These are phyloP conservation scores for Stipa capillata DNA, from an alignment of 176 grass and related monocot species.

Conservation along the genomic window DNA sequence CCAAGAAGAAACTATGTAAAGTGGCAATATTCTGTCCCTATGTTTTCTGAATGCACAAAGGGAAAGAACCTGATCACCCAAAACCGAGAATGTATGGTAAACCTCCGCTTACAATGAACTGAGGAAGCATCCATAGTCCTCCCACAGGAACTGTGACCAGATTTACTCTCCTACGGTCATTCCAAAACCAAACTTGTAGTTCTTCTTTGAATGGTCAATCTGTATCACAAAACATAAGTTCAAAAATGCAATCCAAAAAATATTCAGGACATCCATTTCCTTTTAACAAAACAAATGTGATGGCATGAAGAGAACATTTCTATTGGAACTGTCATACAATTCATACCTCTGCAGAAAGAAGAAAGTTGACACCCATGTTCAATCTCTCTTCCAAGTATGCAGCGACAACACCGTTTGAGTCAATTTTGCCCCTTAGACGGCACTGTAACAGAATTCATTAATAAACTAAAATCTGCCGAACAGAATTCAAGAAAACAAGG, in stretches of 20 bases:
- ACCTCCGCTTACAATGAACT: not conserved
- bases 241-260: not conserved
- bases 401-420: constrained; percentile 81
- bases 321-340: not conserved
- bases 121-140: constrained; percentile 11
- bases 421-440: constrained; percentile 89
- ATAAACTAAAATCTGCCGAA: not conserved
- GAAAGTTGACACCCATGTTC: constrained; percentile 98
- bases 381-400: constrained; percentile 85
- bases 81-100: constrained; percentile 3
- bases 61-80: constrained; percentile 1
- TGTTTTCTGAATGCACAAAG: constrained; percentile 3
- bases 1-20: constrained; percentile 16
- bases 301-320: not conserved
- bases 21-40: not conserved
- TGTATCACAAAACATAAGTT: constrained; percentile 34
- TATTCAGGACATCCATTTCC: not conserved
- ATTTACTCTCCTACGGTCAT: constrained; percentile 88
- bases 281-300: not conserved
- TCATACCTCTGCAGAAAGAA: constrained; percentile 87
- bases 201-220: constrained; percentile 97
- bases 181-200: constrained; percentile 98
- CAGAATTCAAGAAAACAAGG: not conserved
- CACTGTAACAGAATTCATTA: constrained; percentile 49
- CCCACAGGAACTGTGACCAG: not conserved